Percentiles rank a stretch among this genome's conserved stretches.
Evolutionary conservation across 208 protist genomes (phyloP).

Genomic region (Leptomonas seymouri): DNA sequence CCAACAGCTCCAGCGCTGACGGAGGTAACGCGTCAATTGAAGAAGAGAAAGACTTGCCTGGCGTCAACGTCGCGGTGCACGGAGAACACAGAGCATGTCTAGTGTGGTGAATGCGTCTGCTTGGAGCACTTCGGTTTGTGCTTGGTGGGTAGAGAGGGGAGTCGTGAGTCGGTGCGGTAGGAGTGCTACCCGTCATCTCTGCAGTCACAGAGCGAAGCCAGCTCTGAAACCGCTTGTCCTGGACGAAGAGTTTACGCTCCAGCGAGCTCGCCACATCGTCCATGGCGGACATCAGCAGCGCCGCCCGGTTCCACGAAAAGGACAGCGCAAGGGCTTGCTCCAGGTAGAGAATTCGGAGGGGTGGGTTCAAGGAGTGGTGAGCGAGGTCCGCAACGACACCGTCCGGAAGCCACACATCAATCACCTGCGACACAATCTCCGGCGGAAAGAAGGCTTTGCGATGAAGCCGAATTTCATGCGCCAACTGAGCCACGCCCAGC

Average conservation of each 20-base stretch:
- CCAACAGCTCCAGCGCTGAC: constrained; percentile 49
- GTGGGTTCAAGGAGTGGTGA: constrained; percentile 58
- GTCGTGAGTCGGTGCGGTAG: neutral
- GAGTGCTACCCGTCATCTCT: neutral
- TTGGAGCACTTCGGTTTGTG: too few species aligned
- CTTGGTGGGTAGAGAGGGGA: neutral
- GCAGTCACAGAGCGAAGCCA: constrained; percentile 9
- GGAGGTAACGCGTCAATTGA: constrained; percentile 21
- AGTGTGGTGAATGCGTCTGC: neutral
- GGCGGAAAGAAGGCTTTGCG: constrained; percentile 53
- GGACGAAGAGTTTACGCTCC: constrained; percentile 37
- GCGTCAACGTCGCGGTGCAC: too few species aligned
- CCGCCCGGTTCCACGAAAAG: constrained; percentile 47
- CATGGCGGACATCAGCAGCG: constrained; percentile 33
- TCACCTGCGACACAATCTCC: constrained; percentile 38
- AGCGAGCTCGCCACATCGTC: constrained; percentile 40
- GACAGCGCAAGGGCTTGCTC: constrained; percentile 33
- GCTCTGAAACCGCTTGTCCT: constrained; percentile 37
- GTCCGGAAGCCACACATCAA: constrained; percentile 53
- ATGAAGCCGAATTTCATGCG: constrained; percentile 65
- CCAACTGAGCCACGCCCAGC: constrained; percentile 60
- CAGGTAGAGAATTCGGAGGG: constrained; percentile 55
- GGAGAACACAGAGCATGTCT: neutral
- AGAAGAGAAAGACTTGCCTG: neutral
- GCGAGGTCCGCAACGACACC: constrained; percentile 46